These are phyloP conservation scores for Xylaria sp. DNA, from an alignment of 2,329 filamentous ascomycete genomes.

Conservation along the genomic window DNA sequence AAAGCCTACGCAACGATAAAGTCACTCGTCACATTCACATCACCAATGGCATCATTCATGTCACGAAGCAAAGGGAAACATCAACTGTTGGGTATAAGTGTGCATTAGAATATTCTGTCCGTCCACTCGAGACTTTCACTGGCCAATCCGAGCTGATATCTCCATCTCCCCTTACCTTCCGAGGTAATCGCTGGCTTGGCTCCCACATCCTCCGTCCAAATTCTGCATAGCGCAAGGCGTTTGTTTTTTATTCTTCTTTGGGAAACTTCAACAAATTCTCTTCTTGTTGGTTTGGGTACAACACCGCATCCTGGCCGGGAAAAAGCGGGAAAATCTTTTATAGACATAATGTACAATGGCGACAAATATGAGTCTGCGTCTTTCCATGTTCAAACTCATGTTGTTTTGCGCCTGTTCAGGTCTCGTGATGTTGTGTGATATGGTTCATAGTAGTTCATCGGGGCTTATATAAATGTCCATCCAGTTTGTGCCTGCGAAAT, in stretches of 20 bases:
- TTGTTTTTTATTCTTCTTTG: slow-evolving; percentile 28
- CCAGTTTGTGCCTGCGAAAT: background rate
- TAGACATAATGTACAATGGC: slow-evolving; percentile 29
- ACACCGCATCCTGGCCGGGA: background rate
- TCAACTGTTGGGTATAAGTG: background rate
- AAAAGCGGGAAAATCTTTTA: slow-evolving; percentile 11
- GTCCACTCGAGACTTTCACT: slow-evolving; percentile 14
- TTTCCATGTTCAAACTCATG: background rate
- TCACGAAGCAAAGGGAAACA: background rate
- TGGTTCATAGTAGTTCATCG: background rate
- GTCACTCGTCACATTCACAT: background rate
- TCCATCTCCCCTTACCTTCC: background rate
- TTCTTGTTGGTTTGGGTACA: slow-evolving; percentile 24
- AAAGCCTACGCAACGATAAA: background rate
- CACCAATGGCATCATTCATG: background rate
- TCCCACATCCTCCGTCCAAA: background rate
- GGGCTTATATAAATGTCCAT: background rate
- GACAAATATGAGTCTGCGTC: slow-evolving; percentile 4
- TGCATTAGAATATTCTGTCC: slow-evolving; percentile 8
- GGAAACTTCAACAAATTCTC: slow-evolving; percentile 6
- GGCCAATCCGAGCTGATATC: slow-evolving; percentile 6
- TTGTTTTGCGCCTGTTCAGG: background rate
- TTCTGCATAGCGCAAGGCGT: slow-evolving; percentile 42
- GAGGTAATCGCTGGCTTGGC: slow-evolving; percentile 6
- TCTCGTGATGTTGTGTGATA: background rate